Conservation (phyloP, 345 rosid genomes). For the Jatropha curcas region DNA sequence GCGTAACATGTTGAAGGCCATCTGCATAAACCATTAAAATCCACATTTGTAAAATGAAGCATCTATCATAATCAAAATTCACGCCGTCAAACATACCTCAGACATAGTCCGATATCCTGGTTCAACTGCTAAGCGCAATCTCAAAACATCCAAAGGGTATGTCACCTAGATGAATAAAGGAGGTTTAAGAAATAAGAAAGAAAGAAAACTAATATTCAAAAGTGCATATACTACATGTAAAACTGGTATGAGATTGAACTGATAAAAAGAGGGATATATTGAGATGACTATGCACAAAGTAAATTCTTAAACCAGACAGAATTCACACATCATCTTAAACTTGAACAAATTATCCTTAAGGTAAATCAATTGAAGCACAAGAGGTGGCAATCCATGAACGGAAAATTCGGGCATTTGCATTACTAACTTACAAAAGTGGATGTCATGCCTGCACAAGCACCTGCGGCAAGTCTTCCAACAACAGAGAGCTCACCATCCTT, state of each 20-base stretch:
- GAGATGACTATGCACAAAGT: neutral
- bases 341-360: neutral
- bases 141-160: constrained; percentile 93
- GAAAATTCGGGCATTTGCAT: constrained; percentile 4
- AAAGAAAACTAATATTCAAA: neutral
- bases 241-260: neutral
- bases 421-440: constrained; percentile 79
- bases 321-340: neutral
- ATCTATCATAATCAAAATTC: constrained; percentile 15
- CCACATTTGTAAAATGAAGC: constrained; percentile 11
- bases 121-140: constrained; percentile 91
- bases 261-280: neutral
- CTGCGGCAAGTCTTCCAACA: constrained; percentile 90
- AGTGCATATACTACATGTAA: neutral
- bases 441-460: constrained; percentile 99
- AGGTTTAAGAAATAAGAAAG: neutral
- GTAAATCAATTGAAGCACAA: neutral
- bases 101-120: constrained; percentile 84
- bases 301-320: neutral
- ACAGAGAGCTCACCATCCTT: constrained; percentile 80
- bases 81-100: constrained; percentile 50
- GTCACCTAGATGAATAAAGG: constrained; percentile 54
- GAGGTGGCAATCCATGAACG: neutral
- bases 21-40: constrained; percentile 43
- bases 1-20: constrained; percentile 84